Evolutionary conservation across 2,329 filamentous ascomycete genomes (phyloP), one percentile per base, ranked within the genome.

Genomic region (Botryotinia narcissicola): DNA sequence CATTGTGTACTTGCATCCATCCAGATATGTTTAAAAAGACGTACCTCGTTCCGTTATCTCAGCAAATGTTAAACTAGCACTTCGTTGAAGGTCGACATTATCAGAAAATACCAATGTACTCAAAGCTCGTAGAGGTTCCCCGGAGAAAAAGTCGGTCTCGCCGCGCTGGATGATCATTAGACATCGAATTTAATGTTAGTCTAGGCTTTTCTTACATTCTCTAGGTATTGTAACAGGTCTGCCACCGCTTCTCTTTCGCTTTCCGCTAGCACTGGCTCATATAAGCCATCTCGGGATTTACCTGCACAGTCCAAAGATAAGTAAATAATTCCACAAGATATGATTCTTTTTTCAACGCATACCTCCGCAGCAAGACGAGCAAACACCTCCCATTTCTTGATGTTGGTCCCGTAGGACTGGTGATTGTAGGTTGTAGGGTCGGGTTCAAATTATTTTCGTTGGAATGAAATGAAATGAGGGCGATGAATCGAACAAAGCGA

Each of bases 31-130:
- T 48, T 29, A 69, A 8, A 42, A 35, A 66, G 64, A 82, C 86
- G 79, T 87, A 98, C 96, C 95, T 93, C 95, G 86, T 84, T 99
- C 96, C 57, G 96, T 99, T 78, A 99, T 99, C 83, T 99, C 96
- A 75, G 96, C 96, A 87, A 99, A 99, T 3, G 96, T 99, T 83
- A 99, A 89, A 83, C 95, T 98, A 71, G 96, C 96, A 84, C 96
- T 98, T 77, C 96, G 90, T 85, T 99, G 96, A 71, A 99, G 88
- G 82, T 99, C 96, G 82, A 99, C 95, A 85, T 99, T 99, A 83
- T 98, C 95, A 73, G 96, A 99, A 83, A 97, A 99, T 73, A 99
- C 96, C 40, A 99, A 89, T 20, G 95, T 99, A 84, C 94, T 98
- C 73, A 99, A 86, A 63, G 96, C 95, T 83, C 93, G 92, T 73